A percentile compares a stretch with the other conserved stretches of the same genome.
These are phyloP conservation scores for Millerozyma acaciae DNA, from an alignment of 805 yeast genomes.

Conservation along the genomic window DNA sequence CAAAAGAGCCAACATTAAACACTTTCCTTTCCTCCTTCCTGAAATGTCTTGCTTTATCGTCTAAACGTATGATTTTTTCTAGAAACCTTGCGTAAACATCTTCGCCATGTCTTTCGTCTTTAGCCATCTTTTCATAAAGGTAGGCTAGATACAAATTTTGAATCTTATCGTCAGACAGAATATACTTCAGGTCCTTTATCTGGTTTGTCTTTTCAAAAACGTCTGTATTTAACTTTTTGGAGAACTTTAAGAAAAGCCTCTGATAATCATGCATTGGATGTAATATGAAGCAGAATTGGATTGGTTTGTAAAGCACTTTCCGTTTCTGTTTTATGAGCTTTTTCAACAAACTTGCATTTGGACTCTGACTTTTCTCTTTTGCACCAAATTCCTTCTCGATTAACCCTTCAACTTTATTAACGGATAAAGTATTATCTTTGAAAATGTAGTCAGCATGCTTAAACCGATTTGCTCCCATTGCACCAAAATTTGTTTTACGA, in stretches of 20 bases:
- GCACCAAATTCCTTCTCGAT: neutral
- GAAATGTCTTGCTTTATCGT: conserved; percentile 13
- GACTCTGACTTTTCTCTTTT: neutral
- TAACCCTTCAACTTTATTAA: neutral
- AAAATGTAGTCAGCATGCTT: conserved; percentile 6
- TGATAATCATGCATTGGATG: conserved; percentile 14
- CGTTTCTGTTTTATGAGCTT: conserved; percentile 12
- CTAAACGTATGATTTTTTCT: conserved; percentile 15
- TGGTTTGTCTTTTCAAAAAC: neutral
- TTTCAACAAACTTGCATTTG: conserved; percentile 6
- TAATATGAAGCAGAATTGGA: conserved; percentile 21
- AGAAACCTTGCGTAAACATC: conserved; percentile 13
- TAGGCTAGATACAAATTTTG: conserved; percentile 8
- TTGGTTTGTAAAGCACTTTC: conserved; percentile 18
- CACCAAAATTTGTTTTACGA: neutral
- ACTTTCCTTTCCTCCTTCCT: conserved; percentile 14
- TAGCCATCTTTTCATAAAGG: conserved; percentile 9
- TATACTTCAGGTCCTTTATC: neutral
- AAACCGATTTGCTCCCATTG: neutral
- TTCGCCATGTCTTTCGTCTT: conserved; percentile 4
- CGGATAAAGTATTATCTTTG: conserved; percentile 5
- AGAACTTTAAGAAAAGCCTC: conserved; percentile 7
- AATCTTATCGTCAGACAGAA: conserved; percentile 6
- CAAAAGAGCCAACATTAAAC: conserved; percentile 6
- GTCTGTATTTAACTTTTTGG: conserved; percentile 3